phyloP scores from a whole-genome alignment of 164 flowering plant species.

The Chloranthus sessilifolius region DNA sequence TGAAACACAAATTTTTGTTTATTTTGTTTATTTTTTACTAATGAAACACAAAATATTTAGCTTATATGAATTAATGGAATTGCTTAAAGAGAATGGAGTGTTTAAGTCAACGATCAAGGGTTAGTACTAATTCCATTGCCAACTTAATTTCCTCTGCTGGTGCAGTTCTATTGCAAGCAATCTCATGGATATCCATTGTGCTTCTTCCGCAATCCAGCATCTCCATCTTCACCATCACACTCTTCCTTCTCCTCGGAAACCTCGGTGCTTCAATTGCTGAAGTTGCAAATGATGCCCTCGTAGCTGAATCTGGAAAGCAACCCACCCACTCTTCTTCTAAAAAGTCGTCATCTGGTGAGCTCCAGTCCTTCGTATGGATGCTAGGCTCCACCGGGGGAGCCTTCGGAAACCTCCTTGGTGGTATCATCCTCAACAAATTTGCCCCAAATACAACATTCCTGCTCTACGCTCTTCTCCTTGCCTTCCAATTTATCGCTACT shows the following conservation, averaged over 20 bases:
- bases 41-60: neutral
- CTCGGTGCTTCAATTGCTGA: conserved; percentile 93
- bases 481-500: conserved; percentile 57
- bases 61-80: neutral
- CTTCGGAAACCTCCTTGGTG: conserved; percentile 77
- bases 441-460: conserved; percentile 62
- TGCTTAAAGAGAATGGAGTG: no score
- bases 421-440: conserved; percentile 41
- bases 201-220: conserved; percentile 42
- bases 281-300: conserved; percentile 96
- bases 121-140: no score
- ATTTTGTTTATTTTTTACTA: neutral
- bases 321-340: conserved; percentile 23
- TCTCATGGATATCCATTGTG: conserved; percentile 81
- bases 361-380: conserved; percentile 88
- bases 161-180: conserved; percentile 87
- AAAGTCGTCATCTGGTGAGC: conserved; percentile 51
- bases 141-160: neutral
- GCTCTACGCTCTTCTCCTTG: conserved; percentile 42
- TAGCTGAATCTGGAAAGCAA: conserved; percentile 75
- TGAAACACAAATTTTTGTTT: neutral
- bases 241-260: conserved; percentile 78
- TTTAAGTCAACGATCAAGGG: no score
- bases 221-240: conserved; percentile 43
- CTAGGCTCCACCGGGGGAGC: conserved; percentile 73